A percentile compares a stretch with the other conserved stretches of the same genome.
Evolutionary conservation across 2,329 filamentous ascomycete genomes (phyloP).

Genomic region (Xylaria sp.): DNA sequence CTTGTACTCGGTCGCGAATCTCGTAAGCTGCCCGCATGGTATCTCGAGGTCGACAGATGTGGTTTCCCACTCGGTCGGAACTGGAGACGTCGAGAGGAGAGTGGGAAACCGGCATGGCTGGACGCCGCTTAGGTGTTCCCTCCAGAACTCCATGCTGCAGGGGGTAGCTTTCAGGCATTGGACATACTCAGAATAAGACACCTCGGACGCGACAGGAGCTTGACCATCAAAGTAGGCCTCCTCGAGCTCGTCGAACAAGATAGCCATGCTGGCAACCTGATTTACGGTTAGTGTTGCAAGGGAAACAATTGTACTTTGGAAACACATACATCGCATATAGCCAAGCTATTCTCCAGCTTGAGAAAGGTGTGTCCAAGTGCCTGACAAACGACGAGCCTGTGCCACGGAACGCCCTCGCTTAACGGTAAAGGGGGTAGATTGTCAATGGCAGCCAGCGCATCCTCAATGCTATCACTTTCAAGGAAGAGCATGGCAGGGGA

Average conservation of each 20-base stretch:
- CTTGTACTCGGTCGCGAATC: conserved; percentile 46
- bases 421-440: conserved; percentile 47
- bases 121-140: conserved; percentile 41
- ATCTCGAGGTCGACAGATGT: conserved; percentile 46
- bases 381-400: conserved; percentile 54
- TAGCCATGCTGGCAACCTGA: conserved; percentile 45
- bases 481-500: conserved; percentile 58
- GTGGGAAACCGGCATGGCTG: conserved; percentile 51
- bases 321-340: conserved; percentile 49
- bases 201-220: conserved; percentile 37
- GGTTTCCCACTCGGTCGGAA: conserved; percentile 37
- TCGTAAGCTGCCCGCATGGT: conserved; percentile 43
- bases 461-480: conserved; percentile 45
- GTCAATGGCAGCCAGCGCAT: conserved; percentile 43
- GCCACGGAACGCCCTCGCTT: conserved; percentile 46
- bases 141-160: conserved; percentile 51
- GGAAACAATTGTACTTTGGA: no score
- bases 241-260: conserved; percentile 51
- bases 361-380: conserved; percentile 47
- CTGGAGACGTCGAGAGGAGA: conserved; percentile 33
- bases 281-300: conserved; percentile 9
- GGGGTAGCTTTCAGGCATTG: conserved; percentile 40
- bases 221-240: conserved; percentile 47
- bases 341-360: conserved; percentile 55
- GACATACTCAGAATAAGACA: conserved; percentile 45